Conservation (phyloP, 495 filamentous ascomycete genomes). For the Daldinia bambusicola region DNA sequence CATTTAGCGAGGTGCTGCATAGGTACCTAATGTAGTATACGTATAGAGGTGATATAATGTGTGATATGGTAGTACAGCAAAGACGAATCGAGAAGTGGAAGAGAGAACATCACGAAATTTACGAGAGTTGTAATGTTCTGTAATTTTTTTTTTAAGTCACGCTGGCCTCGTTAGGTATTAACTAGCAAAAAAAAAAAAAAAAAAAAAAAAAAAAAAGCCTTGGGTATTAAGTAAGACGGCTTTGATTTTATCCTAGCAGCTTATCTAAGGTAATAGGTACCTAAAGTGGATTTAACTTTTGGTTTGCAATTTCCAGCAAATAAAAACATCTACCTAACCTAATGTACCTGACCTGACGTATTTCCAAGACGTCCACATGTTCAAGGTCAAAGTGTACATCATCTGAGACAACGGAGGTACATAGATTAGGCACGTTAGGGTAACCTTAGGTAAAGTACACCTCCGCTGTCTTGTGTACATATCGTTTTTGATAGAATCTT, state of each 20-base stretch:
- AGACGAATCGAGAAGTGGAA: not conserved
- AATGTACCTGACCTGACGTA: too few relatives aligned
- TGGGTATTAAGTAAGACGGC: not conserved
- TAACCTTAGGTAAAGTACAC: too few relatives aligned
- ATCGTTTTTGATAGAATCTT: slow-evolving; percentile 1
- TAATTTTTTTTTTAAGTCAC: too few relatives aligned
- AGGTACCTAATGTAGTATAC: not conserved
- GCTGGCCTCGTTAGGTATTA: too few relatives aligned
- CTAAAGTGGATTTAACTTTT: slow-evolving; percentile 2
- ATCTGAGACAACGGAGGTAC: not conserved
- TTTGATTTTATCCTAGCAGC: not conserved
- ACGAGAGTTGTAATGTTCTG: not conserved
- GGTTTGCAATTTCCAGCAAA: too few relatives aligned
- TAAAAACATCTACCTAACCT: too few relatives aligned
- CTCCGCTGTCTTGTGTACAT: too few relatives aligned
- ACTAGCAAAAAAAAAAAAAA: too few relatives aligned
- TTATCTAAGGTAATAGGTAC: not conserved
- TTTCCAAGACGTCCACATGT: too few relatives aligned
- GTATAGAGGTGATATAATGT: not conserved
- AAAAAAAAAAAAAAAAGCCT: too few relatives aligned
- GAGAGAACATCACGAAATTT: not conserved
- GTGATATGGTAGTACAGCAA: not conserved
- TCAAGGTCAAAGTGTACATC: too few relatives aligned
- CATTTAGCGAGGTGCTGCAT: slow-evolving; percentile 34
- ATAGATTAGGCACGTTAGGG: too few relatives aligned